Evolutionary conservation across 306 rosid species (phyloP), one percentile per base, ranked within the genome.

Genomic region (Cucurbita ficifolia): DNA sequence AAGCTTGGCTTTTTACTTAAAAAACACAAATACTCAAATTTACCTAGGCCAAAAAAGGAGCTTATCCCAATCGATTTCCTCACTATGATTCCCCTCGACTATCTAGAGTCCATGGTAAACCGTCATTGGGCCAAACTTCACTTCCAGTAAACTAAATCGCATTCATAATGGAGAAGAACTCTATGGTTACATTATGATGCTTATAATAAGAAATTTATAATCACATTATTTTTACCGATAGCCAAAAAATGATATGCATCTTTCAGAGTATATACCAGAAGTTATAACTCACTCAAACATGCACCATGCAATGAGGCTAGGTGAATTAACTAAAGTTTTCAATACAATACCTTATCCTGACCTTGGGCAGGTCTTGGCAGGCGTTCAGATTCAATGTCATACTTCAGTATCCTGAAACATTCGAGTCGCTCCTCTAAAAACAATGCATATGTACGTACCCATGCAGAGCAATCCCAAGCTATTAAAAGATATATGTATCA

Each of bases 381-480:
- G 78, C 97, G 96, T 79, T 88, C 96, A 52, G 99, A 92, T 86
- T 95, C 99, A 79, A 91, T 91, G 73, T 95, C 99, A 91, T 95
- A 95, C 83, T 87, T 91, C 74, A 95, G 76, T 82, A 89, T 77
- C 79, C 91, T 89, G 76, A 89, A 95, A 80, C 99, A 91, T 87
- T 91, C 99, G 40, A 95, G 97, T 51, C 97, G 93, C 77, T 95
- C 99, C 86, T 95, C 99, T 88, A 95, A 84, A 91, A 91, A 95
- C 79, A 91, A 82, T 39, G 97, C 97, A 85, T 95, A 95, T 12
- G 99, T 91, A 38, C 99, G 97, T 69, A 95, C 97, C 99, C 99
- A 95, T 11, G 89, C 97, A 80, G 99, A 91, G 90, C 99, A 95
- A 84, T 95, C 99, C 99, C 99, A 95, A 68, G 97, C 99, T 95